A percentile compares a stretch with the other conserved stretches of the same genome.
These are phyloP conservation scores for Porcisia deanei DNA, from an alignment of 208 protist species.

Conservation along the genomic window DNA sequence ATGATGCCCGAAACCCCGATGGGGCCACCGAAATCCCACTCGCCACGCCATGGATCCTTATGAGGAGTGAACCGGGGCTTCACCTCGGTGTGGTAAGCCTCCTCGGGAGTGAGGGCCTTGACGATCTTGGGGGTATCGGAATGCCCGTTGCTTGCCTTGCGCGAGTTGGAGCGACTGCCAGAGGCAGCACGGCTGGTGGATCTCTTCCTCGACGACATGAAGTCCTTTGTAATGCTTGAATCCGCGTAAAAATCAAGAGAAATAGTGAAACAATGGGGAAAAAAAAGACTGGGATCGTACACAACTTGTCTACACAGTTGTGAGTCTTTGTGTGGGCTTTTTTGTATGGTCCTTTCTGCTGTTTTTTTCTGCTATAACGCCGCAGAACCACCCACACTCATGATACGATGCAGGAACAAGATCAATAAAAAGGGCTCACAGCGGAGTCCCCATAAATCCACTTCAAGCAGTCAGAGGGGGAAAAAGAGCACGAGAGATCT, in stretches of 20 bases:
- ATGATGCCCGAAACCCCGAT: constrained; percentile 78
- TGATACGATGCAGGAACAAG: neutral
- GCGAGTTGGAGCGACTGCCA: constrained; percentile 23
- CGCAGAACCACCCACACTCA: neutral
- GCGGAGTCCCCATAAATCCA: neutral
- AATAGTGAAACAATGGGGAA: neutral
- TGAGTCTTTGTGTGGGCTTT: too few relatives aligned
- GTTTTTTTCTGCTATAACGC: neutral
- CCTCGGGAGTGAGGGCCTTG: constrained; percentile 38
- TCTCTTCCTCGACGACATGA: constrained; percentile 47
- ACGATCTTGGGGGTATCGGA: constrained; percentile 4
- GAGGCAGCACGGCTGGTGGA: constrained; percentile 33
- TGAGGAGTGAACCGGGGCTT: constrained; percentile 76
- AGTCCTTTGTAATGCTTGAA: neutral
- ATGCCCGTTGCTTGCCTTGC: constrained; percentile 25
- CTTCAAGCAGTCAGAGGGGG: neutral
- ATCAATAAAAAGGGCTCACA: neutral
- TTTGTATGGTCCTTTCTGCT: neutral
- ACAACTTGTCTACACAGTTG: too few relatives aligned
- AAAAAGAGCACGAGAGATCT: too few relatives aligned
- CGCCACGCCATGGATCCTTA: constrained; percentile 73
- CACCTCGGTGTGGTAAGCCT: constrained; percentile 54
- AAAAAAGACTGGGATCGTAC: too few relatives aligned
- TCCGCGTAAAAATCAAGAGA: neutral
- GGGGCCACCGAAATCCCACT: constrained; percentile 86